Evolutionary conservation across 495 filamentous ascomycete genomes (phyloP).

Genomic region (Extremus antarcticus): DNA sequence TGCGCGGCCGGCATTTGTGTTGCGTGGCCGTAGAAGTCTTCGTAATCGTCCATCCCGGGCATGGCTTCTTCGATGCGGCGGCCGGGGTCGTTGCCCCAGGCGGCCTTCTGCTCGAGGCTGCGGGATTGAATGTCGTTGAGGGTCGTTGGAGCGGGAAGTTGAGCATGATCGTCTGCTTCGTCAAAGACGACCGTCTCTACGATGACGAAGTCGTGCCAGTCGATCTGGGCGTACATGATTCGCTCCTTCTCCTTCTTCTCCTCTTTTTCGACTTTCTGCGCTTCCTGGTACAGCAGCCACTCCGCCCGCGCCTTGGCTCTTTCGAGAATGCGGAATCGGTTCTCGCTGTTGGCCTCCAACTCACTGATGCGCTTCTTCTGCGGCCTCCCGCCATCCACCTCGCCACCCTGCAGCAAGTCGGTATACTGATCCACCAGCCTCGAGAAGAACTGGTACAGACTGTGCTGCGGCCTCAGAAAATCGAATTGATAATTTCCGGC

Average conservation of each 20-base stretch:
- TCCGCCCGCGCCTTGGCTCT: conserved; percentile 75
- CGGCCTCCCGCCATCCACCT: conserved; percentile 52
- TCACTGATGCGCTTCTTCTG: conserved; percentile 62
- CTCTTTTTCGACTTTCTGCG: conserved; percentile 80
- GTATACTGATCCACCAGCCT: conserved; percentile 89
- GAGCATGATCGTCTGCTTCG: conserved; percentile 73
- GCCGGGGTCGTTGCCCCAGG: conserved; percentile 64
- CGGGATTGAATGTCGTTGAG: conserved; percentile 85
- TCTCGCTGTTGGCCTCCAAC: conserved; percentile 61
- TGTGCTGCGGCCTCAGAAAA: conserved; percentile 91
- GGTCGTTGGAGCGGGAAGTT: conserved; percentile 79
- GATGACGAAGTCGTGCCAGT: conserved; percentile 96
- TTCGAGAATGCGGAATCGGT: conserved; percentile 63
- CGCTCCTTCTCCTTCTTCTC: conserved; percentile 78
- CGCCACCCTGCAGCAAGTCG: conserved; percentile 62
- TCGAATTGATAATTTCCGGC: conserved; percentile 91
- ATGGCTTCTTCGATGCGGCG: conserved; percentile 92
- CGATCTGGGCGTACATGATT: conserved; percentile 77
- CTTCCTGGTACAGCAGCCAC: conserved; percentile 72
- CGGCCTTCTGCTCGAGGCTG: conserved; percentile 87
- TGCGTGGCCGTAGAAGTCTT: conserved; percentile 1
- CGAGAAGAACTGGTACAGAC: conserved; percentile 87
- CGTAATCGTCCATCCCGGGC: conserved; percentile 55
- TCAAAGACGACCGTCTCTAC: conserved; percentile 94
- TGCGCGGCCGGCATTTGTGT: conserved; percentile 4